These are phyloP conservation scores for Bassia scoparia DNA, from an alignment of 148 eudicot species.

Conservation along the genomic window DNA sequence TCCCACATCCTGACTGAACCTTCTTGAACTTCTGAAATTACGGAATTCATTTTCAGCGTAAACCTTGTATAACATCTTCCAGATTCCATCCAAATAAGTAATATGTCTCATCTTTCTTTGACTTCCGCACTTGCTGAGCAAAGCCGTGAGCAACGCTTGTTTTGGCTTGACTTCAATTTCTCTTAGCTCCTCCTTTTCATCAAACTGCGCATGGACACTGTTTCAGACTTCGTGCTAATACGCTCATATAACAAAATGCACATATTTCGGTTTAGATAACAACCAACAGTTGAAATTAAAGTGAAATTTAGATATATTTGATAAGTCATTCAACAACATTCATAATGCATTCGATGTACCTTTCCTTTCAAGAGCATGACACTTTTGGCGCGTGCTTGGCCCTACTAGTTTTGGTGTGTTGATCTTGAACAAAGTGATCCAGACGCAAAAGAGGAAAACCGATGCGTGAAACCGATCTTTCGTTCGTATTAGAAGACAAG, in stretches of 20 bases:
- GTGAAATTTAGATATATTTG: not conserved
- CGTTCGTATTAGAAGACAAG: conserved; percentile 35
- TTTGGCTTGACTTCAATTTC: conserved; percentile 65
- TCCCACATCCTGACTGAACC: not conserved
- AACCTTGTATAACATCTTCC: conserved; percentile 16
- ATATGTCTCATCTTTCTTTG: conserved; percentile 75
- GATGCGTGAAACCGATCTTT: conserved; percentile 68
- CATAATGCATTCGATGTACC: conserved; percentile 36
- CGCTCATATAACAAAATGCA: conserved; percentile 26
- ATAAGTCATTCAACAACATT: not conserved
- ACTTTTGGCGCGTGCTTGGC: conserved; percentile 52
- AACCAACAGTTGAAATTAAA: not conserved
- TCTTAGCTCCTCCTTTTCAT: conserved; percentile 41
- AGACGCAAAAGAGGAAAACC: conserved; percentile 65
- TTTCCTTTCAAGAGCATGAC: conserved; percentile 43
- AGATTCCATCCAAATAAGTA: conserved; percentile 84
- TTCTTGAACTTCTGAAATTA: not conserved
- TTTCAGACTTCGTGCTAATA: conserved; percentile 46
- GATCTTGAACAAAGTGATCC: conserved; percentile 73
- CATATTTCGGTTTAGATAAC: conserved; percentile 1
- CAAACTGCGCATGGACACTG: conserved; percentile 74
- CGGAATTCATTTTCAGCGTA: not conserved
- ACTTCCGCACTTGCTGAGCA: conserved; percentile 81
- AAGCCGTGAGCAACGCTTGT: conserved; percentile 84
- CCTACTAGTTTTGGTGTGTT: conserved; percentile 43